phyloP scores from a whole-genome alignment of 805 yeast genomes.

The Ogataea neopini region DNA sequence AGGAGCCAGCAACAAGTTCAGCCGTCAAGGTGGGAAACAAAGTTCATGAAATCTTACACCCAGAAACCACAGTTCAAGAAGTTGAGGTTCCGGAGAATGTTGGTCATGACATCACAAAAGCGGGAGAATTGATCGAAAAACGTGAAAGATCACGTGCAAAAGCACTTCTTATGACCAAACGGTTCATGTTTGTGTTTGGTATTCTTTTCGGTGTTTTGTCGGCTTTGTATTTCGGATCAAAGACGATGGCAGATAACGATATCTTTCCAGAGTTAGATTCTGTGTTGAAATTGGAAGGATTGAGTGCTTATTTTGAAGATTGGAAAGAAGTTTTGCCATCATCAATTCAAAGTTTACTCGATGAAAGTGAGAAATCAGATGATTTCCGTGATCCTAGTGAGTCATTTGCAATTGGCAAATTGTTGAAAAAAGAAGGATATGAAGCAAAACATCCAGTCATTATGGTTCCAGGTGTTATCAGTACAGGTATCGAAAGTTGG shows the following conservation, averaged over 20 bases:
- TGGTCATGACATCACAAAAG: conserved; percentile 2
- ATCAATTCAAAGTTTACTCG: conserved; percentile 58
- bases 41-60: conserved; percentile 6
- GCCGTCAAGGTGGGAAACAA: conserved; percentile 9
- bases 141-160: conserved; percentile 12
- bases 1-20: conserved; percentile 7
- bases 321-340: conserved; percentile 77
- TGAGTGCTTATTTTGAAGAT: conserved; percentile 62
- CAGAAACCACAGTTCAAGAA: conserved; percentile 3
- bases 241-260: conserved; percentile 40
- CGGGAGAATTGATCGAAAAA: conserved; percentile 5
- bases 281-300: conserved; percentile 53
- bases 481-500: conserved; percentile 96
- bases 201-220: conserved; percentile 65
- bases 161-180: conserved; percentile 39
- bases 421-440: conserved; percentile 51
- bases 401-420: conserved; percentile 84
- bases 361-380: conserved; percentile 51
- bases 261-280: conserved; percentile 51
- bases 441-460: conserved; percentile 74
- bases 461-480: conserved; percentile 93
- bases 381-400: conserved; percentile 63
- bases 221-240: conserved; percentile 63
- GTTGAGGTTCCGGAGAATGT: conserved; percentile 7
- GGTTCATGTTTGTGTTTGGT: conserved; percentile 68